Percentiles rank a stretch among this genome's conserved stretches.
phyloP scores from a whole-genome alignment of 192 early-diverging fungal genomes.

The Umbelopsis sp. region DNA sequence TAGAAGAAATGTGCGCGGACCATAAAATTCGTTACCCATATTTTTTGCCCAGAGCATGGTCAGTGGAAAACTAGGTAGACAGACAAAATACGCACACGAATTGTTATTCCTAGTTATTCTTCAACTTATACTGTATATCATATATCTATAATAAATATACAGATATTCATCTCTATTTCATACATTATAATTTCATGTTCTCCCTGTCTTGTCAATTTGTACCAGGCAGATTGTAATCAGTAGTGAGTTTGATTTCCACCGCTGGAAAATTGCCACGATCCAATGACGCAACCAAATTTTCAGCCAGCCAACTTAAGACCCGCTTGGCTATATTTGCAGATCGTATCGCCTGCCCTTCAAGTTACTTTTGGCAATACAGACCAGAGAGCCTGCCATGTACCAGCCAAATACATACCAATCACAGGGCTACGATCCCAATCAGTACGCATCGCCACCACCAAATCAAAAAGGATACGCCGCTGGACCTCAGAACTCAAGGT shows the following conservation, averaged over 20 bases:
- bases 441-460: background rate
- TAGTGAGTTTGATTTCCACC: background rate
- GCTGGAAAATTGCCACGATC: slow-evolving; percentile 13
- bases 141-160: too few species aligned
- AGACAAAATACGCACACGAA: too few species aligned
- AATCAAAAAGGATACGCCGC: slow-evolving; percentile 2
- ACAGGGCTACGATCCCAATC: slow-evolving; percentile 14
- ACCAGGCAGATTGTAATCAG: background rate
- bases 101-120: too few species aligned
- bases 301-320: too few species aligned
- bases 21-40: background rate
- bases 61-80: too few species aligned
- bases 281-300: slow-evolving; percentile 4
- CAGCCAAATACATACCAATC: background rate
- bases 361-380: background rate
- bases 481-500: slow-evolving; percentile 21
- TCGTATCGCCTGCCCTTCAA: background rate
- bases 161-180: too few species aligned
- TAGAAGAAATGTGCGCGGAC: background rate
- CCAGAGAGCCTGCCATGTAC: background rate
- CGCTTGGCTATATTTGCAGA: too few species aligned
- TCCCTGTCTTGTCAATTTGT: too few species aligned
- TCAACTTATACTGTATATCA: too few species aligned
- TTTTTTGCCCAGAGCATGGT: too few species aligned
- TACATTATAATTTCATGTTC: too few species aligned